Base-by-base conservation (phyloP, 177 flowering plant species). In the Tripterygium wilfordii region DNA sequence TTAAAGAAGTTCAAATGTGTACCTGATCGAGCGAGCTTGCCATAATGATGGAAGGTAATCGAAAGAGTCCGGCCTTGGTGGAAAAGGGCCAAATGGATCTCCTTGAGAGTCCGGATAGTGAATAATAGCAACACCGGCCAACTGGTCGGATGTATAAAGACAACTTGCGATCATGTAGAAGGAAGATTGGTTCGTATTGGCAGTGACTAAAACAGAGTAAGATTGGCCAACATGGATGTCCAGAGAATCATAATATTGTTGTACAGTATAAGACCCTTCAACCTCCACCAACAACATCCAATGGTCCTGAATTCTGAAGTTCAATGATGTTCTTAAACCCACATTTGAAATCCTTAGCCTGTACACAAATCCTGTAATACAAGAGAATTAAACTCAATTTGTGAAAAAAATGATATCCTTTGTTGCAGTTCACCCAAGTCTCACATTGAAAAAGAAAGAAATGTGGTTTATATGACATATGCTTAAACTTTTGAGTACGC, bases 251-350 rank as follows among this genome's bases (percentile, higher is more conserved):
- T 45, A 61, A 16, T 28, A 21, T 8, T 56, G 48, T 25, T 66
- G 36, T 10, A 47, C 8, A 0, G 62, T 57, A 40, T 66, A 53
- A 25, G 62, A 51, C 4, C 70, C 70, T 24, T 66, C 70, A 1
- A 46, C 42, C 53, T 66, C 70, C 15, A 56, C 66, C 16, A 66
- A 26, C 39, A 41, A 12, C 60, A 66, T 9, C 2, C 8, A 3
- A 35, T 73, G 78, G 22, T 46, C 64, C 44, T 73, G 65, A 36
- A 73, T 73, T 8, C 78, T 54, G 54, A 73, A 66, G 54, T 73
- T 73, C 28, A 73, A 56, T 0, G 69, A 49, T 8, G 57, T 54
- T 36, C 54, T 27, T 24, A 70, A 20, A 8, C 78, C 78, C 7
- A 73, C 70, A 20, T 73, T 73, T 17, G 69, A 70, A 17, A 73